These are phyloP conservation scores for Plenodomus tracheiphilus DNA, from an alignment of 2,329 filamentous ascomycete genomes.

Conservation along the genomic window DNA sequence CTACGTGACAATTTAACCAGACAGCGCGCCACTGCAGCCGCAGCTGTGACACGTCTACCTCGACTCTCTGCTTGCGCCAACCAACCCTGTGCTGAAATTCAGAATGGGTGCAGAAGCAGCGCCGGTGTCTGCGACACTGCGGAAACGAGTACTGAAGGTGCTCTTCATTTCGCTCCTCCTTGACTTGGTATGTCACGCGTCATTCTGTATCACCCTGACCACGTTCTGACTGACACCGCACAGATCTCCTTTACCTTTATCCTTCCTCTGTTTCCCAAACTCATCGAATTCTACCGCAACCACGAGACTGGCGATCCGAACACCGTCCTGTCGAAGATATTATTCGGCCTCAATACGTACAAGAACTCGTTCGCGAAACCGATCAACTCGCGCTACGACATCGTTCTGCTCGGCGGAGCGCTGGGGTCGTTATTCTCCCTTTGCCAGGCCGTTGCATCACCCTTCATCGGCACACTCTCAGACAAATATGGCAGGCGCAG, in stretches of 20 bases:
- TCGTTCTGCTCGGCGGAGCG: slow-evolving; percentile 90
- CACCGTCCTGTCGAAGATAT: slow-evolving; percentile 76
- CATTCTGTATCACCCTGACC: slow-evolving; percentile 12
- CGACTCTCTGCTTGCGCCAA: neutral
- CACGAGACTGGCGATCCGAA: slow-evolving; percentile 64
- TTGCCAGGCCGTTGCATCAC: slow-evolving; percentile 88
- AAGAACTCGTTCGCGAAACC: slow-evolving; percentile 90
- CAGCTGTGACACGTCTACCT: neutral
- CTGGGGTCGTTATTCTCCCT: slow-evolving; percentile 92
- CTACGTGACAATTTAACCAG: slow-evolving; percentile 19
- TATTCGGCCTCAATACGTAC: slow-evolving; percentile 87
- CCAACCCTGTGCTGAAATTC: neutral
- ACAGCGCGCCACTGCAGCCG: slow-evolving; percentile 4
- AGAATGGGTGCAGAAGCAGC: slow-evolving; percentile 31
- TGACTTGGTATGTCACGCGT: slow-evolving; percentile 70
- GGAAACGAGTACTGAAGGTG: slow-evolving; percentile 83
- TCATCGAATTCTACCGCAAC: slow-evolving; percentile 94
- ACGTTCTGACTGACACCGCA: slow-evolving; percentile 7
- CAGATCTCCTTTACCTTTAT: slow-evolving; percentile 99
- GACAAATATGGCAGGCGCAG: slow-evolving; percentile 86
- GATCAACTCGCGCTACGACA: slow-evolving; percentile 96
- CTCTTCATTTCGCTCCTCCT: slow-evolving; percentile 87
- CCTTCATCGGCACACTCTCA: slow-evolving; percentile 84
- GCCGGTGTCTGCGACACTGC: slow-evolving; percentile 51
- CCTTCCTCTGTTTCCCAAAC: slow-evolving; percentile 90